Conservation (phyloP, 2,329 filamentous ascomycete species). For the Stagonosporopsis vannaccii region DNA sequence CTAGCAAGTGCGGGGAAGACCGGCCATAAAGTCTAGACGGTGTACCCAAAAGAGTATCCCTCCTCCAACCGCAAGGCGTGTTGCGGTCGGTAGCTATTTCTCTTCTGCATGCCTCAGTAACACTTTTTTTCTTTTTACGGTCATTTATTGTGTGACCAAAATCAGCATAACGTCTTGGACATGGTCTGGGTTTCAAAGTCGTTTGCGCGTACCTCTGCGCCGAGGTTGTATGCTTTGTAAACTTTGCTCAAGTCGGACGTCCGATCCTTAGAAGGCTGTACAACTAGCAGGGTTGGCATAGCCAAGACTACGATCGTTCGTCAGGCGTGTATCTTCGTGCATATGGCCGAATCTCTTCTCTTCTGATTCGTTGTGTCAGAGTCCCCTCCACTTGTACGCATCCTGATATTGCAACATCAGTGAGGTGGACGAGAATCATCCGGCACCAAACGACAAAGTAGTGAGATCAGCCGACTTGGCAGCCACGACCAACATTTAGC, state of each 20-base stretch:
- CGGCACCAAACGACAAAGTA: background rate
- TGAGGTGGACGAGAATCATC: conserved; percentile 4
- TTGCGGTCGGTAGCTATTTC: background rate
- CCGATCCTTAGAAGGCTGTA: background rate
- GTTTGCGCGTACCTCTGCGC: background rate
- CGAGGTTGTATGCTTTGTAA: background rate
- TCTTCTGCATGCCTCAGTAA: too few relatives aligned
- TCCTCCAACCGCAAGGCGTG: background rate
- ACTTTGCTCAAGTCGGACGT: background rate
- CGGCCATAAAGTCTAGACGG: conserved; percentile 1
- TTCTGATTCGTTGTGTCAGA: background rate
- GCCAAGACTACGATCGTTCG: background rate
- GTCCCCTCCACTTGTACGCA: background rate
- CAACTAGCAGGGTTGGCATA: background rate
- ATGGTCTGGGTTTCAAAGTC: background rate
- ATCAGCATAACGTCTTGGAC: background rate
- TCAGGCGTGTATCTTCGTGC: background rate
- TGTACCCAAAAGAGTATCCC: background rate
- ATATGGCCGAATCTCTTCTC: background rate
- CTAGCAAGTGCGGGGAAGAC: conserved; percentile 18
- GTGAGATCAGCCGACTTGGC: conserved; percentile 6
- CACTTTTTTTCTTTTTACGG: background rate
- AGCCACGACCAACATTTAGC: background rate
- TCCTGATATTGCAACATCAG: background rate
- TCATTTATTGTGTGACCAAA: background rate